Percentiles rank a stretch among this genome's conserved stretches.
Conservation (phyloP, 805 yeast species). For the Ogataea allantospora region DNA sequence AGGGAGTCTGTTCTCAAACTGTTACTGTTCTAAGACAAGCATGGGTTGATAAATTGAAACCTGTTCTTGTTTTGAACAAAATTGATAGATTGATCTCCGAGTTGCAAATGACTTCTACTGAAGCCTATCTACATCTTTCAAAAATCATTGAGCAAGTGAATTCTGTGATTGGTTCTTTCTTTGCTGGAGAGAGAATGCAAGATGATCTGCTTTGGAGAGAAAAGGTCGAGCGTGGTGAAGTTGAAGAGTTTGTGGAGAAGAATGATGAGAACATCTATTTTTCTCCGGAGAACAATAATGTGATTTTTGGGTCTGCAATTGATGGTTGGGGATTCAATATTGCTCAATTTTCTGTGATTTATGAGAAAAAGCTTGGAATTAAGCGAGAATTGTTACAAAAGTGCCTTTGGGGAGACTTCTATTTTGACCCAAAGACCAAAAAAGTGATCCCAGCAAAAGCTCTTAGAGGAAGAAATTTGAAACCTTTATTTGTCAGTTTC, state of each 20-base stretch:
- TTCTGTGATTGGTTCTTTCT: conserved; percentile 90
- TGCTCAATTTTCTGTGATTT: conserved; percentile 82
- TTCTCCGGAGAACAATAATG: conserved; percentile 84
- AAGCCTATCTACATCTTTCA: conserved; percentile 78
- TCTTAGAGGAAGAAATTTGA: conserved; percentile 55
- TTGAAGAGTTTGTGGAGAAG: conserved; percentile 62
- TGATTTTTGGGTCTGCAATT: conserved; percentile 83
- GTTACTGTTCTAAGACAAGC: conserved; percentile 92
- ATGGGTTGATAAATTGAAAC: conserved; percentile 89
- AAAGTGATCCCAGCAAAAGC: conserved; percentile 70
- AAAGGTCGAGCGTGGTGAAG: conserved; percentile 44
- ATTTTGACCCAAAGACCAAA: conserved; percentile 85
- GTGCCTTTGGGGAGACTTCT: conserved; percentile 95
- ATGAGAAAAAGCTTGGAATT: conserved; percentile 81
- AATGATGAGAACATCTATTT: conserved; percentile 84
- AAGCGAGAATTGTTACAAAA: conserved; percentile 74
- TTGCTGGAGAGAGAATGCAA: conserved; percentile 88
- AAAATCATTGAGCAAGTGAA: conserved; percentile 90
- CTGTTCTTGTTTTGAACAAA: conserved; percentile 85
- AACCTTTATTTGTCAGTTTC: conserved; percentile 84
- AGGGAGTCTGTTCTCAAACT: conserved; percentile 98
- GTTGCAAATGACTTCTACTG: conserved; percentile 75
- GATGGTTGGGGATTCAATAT: conserved; percentile 99
- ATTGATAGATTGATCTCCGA: conserved; percentile 84
- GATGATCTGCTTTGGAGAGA: conserved; percentile 81